A percentile compares a stretch with the other conserved stretches of the same genome.
Evolutionary conservation across 768 basidiomycete species (phyloP).

Genomic region (Rossbeevera mucosa): DNA sequence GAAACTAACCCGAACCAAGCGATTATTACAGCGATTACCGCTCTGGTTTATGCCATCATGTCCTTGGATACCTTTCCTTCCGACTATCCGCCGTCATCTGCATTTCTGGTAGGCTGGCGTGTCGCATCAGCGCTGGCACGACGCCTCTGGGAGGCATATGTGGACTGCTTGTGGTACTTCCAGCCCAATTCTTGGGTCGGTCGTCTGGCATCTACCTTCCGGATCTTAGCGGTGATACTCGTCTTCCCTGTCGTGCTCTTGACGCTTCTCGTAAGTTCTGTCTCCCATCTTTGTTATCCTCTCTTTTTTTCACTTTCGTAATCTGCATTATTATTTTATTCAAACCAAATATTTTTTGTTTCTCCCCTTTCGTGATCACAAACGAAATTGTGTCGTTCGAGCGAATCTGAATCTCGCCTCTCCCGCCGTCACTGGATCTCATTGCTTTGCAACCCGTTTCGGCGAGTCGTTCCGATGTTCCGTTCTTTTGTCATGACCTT

Average conservation of each 20-base stretch:
- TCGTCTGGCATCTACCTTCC: slow-evolving; percentile 56
- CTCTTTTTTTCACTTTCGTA: slow-evolving; percentile 8
- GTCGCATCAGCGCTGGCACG: slow-evolving; percentile 28
- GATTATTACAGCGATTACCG: slow-evolving; percentile 1
- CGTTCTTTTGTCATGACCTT: slow-evolving; percentile 2
- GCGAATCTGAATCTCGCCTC: neutral
- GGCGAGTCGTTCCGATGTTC: slow-evolving; percentile 12
- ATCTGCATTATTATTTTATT: neutral
- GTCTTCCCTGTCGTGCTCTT: slow-evolving; percentile 51
- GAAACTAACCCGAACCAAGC: neutral
- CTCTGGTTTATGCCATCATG: slow-evolving; percentile 8
- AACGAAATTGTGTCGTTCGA: slow-evolving; percentile 2
- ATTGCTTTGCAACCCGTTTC: slow-evolving; percentile 1
- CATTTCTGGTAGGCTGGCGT: slow-evolving; percentile 16
- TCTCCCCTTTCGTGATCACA: neutral
- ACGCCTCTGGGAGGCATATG: slow-evolving; percentile 55
- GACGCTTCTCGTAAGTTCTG: slow-evolving; percentile 56
- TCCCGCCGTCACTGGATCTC: neutral
- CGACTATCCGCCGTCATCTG: slow-evolving; percentile 12
- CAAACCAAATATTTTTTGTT: slow-evolving; percentile 1
- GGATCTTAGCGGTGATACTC: slow-evolving; percentile 55
- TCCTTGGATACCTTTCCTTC: slow-evolving; percentile 6
- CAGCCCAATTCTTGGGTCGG: slow-evolving; percentile 63
- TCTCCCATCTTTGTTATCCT: slow-evolving; percentile 4
- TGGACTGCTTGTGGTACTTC: slow-evolving; percentile 62